Percentiles rank a stretch among this genome's conserved stretches.
phyloP scores from a whole-genome alignment of 2,329 filamentous ascomycete species.

The Nothophaeocryptopus gaeumannii region DNA sequence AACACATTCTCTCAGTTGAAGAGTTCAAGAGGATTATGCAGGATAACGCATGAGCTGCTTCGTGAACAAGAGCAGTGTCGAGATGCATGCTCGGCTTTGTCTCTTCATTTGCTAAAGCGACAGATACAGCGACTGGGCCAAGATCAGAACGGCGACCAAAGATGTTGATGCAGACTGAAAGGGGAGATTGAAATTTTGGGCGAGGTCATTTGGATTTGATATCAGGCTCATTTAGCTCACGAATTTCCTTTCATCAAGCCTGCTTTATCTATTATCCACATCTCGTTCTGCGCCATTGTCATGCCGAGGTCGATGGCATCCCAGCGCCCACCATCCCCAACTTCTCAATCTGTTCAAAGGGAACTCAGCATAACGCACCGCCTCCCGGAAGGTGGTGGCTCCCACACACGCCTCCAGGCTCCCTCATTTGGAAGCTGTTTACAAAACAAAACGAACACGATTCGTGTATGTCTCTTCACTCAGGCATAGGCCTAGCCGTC shows the following conservation, averaged over 20 bases:
- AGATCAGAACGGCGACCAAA: no score
- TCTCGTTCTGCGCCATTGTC: constrained; percentile 3
- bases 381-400: constrained; percentile 16
- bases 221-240: no score
- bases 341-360: background rate
- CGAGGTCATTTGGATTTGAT: no score
- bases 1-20: constrained; percentile 15
- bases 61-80: no score
- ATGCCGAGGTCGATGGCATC: constrained; percentile 7
- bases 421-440: background rate
- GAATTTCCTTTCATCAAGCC: no score
- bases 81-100: no score
- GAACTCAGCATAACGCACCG: constrained; percentile 15
- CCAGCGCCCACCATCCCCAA: constrained; percentile 12
- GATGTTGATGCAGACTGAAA: no score
- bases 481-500: background rate
- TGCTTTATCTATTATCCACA: no score
- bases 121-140: no score
- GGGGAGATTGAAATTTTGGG: no score
- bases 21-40: constrained; percentile 23
- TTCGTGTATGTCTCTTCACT: background rate
- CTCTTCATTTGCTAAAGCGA: no score
- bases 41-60: constrained; percentile 1
- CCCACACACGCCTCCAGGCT: constrained; percentile 1
- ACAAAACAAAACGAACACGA: background rate